Evolutionary conservation across 2,329 filamentous ascomycete genomes (phyloP).

Genomic region (Thielaviopsis ethacetica): DNA sequence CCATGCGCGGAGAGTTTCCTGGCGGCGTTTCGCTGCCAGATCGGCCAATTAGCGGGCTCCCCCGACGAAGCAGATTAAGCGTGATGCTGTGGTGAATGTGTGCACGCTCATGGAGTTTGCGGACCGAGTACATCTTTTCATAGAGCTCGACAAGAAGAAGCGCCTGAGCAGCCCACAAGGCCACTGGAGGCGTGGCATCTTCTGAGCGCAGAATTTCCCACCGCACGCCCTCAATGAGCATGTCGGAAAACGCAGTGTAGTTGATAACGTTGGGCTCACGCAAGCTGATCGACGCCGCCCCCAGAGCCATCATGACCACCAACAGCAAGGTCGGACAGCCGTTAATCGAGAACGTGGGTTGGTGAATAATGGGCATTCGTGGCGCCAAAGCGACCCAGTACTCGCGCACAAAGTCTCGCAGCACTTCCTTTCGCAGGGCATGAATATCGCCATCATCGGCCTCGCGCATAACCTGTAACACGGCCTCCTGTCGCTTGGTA

Average conservation of each 20-base stretch:
- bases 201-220: slow-evolving; percentile 73
- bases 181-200: slow-evolving; percentile 69
- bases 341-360: slow-evolving; percentile 69
- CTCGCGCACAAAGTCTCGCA: slow-evolving; percentile 69
- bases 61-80: slow-evolving; percentile 67
- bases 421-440: slow-evolving; percentile 56
- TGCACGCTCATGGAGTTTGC: slow-evolving; percentile 67
- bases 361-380: slow-evolving; percentile 74
- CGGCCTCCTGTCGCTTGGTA: slow-evolving; percentile 6
- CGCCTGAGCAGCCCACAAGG: slow-evolving; percentile 77
- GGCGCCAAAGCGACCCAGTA: slow-evolving; percentile 81
- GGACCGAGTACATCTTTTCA: slow-evolving; percentile 80
- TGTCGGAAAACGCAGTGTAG: slow-evolving; percentile 32
- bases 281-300: slow-evolving; percentile 62
- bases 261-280: slow-evolving; percentile 38
- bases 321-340: slow-evolving; percentile 64
- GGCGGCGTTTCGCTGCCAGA: slow-evolving; percentile 66
- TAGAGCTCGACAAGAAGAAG: slow-evolving; percentile 72
- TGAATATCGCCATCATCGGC: slow-evolving; percentile 25
- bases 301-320: slow-evolving; percentile 69
- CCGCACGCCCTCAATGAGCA: slow-evolving; percentile 55
- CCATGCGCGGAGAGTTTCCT: slow-evolving; percentile 25
- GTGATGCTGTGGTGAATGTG: slow-evolving; percentile 84
- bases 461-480: slow-evolving; percentile 23
- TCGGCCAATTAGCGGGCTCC: slow-evolving; percentile 69